Percentiles rank a stretch among this genome's conserved stretches.
These are phyloP conservation scores for Rhizopus sp. DNA, from an alignment of 371 early-diverging fungal species.

Conservation along the genomic window DNA sequence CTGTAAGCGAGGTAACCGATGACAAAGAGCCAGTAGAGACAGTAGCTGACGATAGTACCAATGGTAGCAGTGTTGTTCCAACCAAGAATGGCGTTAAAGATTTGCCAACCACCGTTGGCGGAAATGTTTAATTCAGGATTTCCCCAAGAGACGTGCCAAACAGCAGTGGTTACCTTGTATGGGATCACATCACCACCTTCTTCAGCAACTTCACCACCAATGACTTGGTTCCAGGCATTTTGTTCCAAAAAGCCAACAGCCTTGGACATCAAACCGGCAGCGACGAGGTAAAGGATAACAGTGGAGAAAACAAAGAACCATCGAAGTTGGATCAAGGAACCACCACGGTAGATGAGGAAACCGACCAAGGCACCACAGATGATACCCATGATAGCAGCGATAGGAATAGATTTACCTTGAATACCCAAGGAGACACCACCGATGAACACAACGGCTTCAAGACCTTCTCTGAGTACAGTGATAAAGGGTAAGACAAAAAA, in stretches of 20 bases:
- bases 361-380: conserved; percentile 71
- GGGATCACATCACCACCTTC: conserved; percentile 40
- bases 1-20: conserved; percentile 49
- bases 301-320: conserved; percentile 80
- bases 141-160: conserved; percentile 48
- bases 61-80: conserved; percentile 77
- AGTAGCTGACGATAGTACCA: conserved; percentile 72
- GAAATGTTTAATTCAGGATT: conserved; percentile 26
- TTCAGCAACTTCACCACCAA: conserved; percentile 52
- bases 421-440: conserved; percentile 78
- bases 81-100: conserved; percentile 76
- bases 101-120: conserved; percentile 45
- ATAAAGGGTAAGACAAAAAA: conserved; percentile 77
- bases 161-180: conserved; percentile 38
- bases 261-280: conserved; percentile 73
- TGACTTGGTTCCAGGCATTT: conserved; percentile 54
- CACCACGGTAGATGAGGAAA: conserved; percentile 66
- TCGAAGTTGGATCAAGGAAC: conserved; percentile 64
- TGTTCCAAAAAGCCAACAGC: conserved; percentile 62
- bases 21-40: conserved; percentile 73
- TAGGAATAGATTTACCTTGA: conserved; percentile 69
- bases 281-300: conserved; percentile 72
- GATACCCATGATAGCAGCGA: conserved; percentile 73
- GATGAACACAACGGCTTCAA: conserved; percentile 81
- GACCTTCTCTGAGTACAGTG: conserved; percentile 81